These are phyloP conservation scores for Apiospora aurea DNA, from an alignment of 2,329 filamentous ascomycete species.

Conservation along the genomic window DNA sequence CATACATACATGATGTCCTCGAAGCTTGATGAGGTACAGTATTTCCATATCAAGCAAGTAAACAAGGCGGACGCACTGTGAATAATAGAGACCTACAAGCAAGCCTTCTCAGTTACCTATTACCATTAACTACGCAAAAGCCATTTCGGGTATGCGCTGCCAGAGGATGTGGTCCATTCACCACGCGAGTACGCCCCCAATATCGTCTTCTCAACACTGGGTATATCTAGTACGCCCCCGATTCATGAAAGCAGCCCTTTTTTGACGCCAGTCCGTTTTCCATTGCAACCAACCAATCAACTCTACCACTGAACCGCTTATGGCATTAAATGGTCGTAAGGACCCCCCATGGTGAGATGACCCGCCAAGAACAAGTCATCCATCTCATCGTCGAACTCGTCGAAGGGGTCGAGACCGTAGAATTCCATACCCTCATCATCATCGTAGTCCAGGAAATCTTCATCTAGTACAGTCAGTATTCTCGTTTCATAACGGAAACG, in stretches of 20 bases:
- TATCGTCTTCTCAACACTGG: background rate
- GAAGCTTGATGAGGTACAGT: too few relatives aligned
- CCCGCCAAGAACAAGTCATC: slow-evolving; percentile 7
- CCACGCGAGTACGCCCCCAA: background rate
- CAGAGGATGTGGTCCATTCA: background rate
- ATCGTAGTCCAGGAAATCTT: slow-evolving; percentile 12
- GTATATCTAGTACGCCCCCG: background rate
- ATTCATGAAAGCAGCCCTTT: background rate
- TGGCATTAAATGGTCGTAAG: background rate
- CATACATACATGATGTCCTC: too few relatives aligned
- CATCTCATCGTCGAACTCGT: background rate
- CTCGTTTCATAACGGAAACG: background rate
- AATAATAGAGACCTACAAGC: background rate
- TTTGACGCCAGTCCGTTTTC: background rate
- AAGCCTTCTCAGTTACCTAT: background rate
- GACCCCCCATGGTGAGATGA: background rate
- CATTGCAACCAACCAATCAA: background rate
- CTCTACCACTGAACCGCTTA: background rate
- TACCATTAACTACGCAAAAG: background rate
- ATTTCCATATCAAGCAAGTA: too few relatives aligned
- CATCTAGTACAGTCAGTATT: background rate
- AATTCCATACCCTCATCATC: background rate
- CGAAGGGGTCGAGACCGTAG: slow-evolving; percentile 11
- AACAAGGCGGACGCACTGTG: background rate
- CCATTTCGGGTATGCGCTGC: background rate